Base-by-base conservation (phyloP, 495 filamentous ascomycete genomes). In the Podospora pseudopauciseta region DNA sequence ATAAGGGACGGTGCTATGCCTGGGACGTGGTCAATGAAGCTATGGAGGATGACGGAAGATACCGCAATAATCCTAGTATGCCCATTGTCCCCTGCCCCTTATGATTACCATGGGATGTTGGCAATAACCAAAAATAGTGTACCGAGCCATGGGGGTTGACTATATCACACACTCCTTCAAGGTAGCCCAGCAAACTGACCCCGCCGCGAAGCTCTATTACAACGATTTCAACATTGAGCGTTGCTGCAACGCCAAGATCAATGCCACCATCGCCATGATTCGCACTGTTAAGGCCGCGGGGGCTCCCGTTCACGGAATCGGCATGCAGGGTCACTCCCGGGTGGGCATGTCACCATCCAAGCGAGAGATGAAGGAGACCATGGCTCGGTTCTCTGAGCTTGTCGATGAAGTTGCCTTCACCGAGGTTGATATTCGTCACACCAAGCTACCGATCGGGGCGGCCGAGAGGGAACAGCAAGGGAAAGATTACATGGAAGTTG, bases 191-290 rank as follows among this genome's bases (percentile, higher is more conserved):
- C 60, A 64, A 16, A 69, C 74, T 3, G 74, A 76, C 70, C 74
- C 72, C 28, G 5, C 3, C 3, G 83, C 65, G 18, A 73, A 70
- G 56, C 70, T 74, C 64, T 91, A 88, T 77, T 87, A 89, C 80
- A 90, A 91, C 75, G 86, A 89, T 77, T 88, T 87, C 77, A 84
- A 84, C 71, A 83, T 88, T 70, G 86, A 87, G 72, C 67, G 66
- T 4, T 74, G 73, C 65, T 76, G 79, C 34, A 81, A 83, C 56
- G 69, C 78, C 67, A 88, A 88, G 71, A 76, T 81, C n/a, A 71
- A 73, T 53, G 77, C 75, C 15, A 80, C 84, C 2, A 70, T 83
- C 30, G 65, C 72, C 19, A 73, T 88, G 60, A 77, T 88, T 65
- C 71, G 72, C 34, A 72, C 79, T 2, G 69, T 87, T 30, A 74